phyloP scores from a whole-genome alignment of 2,329 filamentous ascomycete species.

The Stachybotrys chlorohalonatus region DNA sequence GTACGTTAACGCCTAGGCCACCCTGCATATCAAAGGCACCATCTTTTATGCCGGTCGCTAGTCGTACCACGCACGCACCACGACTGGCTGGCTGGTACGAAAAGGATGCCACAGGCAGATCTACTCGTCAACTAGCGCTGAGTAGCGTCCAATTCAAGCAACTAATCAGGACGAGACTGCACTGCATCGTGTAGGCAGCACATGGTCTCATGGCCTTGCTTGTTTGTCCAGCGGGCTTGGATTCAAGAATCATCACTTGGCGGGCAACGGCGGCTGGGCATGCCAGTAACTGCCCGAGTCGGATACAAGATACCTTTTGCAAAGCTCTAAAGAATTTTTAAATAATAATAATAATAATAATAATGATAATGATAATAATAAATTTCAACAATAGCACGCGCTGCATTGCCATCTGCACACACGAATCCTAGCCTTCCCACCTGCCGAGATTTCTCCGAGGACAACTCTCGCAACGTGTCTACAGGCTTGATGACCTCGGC shows the following conservation, averaged over 20 bases:
- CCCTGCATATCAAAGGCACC: neutral
- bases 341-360: too few relatives aligned
- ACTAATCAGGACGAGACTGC: neutral
- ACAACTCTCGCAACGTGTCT: too few relatives aligned
- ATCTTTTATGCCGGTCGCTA: neutral
- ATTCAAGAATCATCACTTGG: neutral
- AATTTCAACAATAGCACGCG: too few relatives aligned
- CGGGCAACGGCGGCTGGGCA: neutral
- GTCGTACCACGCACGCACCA: neutral
- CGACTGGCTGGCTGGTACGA: neutral
- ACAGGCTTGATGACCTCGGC: too few relatives aligned
- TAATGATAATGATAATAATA: too few relatives aligned
- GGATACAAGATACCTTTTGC: too few relatives aligned
- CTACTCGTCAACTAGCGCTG: neutral
- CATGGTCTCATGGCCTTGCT: neutral
- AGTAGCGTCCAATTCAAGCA: neutral
- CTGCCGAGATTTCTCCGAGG: too few relatives aligned
- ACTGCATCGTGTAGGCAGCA: neutral
- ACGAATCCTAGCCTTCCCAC: too few relatives aligned
- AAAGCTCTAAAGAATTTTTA: too few relatives aligned
- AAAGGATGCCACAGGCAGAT: neutral
- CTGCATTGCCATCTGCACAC: too few relatives aligned
- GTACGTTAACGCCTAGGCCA: neutral
- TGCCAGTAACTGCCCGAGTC: too few relatives aligned
- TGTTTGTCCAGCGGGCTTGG: neutral